Conservation (phyloP, 345 rosid genomes). For the Rhodomyrtus tomentosa region DNA sequence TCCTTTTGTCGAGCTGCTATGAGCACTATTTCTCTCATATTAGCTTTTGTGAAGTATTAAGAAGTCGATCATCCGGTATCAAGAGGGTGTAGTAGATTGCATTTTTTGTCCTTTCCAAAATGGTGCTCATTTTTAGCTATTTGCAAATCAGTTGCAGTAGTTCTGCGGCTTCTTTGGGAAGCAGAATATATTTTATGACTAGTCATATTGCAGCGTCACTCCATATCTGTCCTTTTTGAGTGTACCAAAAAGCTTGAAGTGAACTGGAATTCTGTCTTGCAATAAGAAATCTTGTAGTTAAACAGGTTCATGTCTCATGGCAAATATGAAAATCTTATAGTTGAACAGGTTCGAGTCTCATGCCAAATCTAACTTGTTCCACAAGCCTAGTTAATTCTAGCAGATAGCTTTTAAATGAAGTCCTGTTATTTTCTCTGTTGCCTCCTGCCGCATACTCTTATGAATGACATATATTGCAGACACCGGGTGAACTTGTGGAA, state of each 20-base stretch:
- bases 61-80: background rate
- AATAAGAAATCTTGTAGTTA: background rate
- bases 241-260: background rate
- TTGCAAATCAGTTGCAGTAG: background rate
- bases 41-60: background rate
- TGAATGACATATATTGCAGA: slow-evolving; percentile 17
- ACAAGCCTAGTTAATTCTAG: background rate
- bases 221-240: background rate
- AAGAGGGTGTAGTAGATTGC: background rate
- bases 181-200: background rate
- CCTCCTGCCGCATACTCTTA: background rate
- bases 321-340: background rate
- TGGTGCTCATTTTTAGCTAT: background rate
- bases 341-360: background rate
- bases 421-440: background rate
- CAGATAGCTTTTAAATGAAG: background rate
- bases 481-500: slow-evolving; percentile 61
- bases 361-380: background rate
- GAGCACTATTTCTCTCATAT: background rate
- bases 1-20: background rate
- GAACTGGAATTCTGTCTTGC: background rate
- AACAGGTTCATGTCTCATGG: background rate
- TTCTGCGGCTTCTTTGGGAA: background rate
- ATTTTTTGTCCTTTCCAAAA: background rate
- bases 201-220: background rate